phyloP scores from a whole-genome alignment of 768 basidiomycete species.

The Mycena pura region DNA sequence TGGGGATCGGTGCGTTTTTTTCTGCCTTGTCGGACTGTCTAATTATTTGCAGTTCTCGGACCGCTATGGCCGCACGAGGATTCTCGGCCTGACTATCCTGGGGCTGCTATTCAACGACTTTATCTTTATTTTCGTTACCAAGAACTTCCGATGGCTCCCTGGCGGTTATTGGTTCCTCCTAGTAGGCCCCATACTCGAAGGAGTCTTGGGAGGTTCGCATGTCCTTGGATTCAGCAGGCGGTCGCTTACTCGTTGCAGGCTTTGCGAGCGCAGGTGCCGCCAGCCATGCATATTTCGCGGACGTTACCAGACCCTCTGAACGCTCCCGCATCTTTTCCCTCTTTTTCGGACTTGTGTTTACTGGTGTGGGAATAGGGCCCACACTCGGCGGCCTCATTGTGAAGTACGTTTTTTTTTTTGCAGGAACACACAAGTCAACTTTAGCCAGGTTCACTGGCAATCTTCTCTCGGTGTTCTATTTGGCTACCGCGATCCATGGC shows the following conservation, averaged over 20 bases:
- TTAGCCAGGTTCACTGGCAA: slow-evolving; percentile 35
- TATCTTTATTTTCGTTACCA: slow-evolving; percentile 58
- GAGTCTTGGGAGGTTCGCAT: slow-evolving; percentile 59
- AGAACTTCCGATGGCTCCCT: slow-evolving; percentile 55
- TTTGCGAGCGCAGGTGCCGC: slow-evolving; percentile 44
- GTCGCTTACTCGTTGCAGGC: slow-evolving; percentile 43
- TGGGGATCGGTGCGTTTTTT: slow-evolving; percentile 76
- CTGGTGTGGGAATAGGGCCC: slow-evolving; percentile 66
- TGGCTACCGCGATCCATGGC: slow-evolving; percentile 50
- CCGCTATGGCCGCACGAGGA: slow-evolving; percentile 58
- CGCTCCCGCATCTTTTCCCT: slow-evolving; percentile 55
- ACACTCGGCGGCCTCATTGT: slow-evolving; percentile 60
- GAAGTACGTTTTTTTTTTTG: slow-evolving; percentile 16
- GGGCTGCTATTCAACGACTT: slow-evolving; percentile 59
- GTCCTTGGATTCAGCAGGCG: slow-evolving; percentile 5
- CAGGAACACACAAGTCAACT: neutral
- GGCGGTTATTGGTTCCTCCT: slow-evolving; percentile 70
- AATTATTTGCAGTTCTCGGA: slow-evolving; percentile 54
- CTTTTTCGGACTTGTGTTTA: slow-evolving; percentile 57
- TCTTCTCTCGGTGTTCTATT: slow-evolving; percentile 62
- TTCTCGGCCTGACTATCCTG: slow-evolving; percentile 51
- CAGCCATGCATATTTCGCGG: slow-evolving; percentile 58
- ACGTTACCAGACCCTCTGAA: slow-evolving; percentile 47
- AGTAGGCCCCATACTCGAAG: slow-evolving; percentile 58
- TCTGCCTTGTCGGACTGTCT: neutral